These are phyloP conservation scores for Populus hybrid DNA, from an alignment of 441 rosid genomes.

Conservation along the genomic window DNA sequence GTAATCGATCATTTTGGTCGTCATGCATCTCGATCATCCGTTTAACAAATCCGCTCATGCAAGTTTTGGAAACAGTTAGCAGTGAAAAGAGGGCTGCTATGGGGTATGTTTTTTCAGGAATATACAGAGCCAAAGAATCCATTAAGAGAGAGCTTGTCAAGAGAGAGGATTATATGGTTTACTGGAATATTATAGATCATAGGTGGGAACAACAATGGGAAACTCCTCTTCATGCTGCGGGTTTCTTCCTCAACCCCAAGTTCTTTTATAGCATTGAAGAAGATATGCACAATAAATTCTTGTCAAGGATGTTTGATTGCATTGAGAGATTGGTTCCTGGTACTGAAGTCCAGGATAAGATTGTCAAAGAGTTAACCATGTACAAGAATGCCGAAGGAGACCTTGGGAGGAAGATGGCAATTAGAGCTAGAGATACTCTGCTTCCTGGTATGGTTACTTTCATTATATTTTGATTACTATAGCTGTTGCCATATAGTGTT, in stretches of 20 bases:
- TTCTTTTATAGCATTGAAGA: slow-evolving; percentile 73
- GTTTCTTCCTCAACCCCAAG: slow-evolving; percentile 88
- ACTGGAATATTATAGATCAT: slow-evolving; percentile 78
- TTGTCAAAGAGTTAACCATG: slow-evolving; percentile 57
- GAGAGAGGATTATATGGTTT: slow-evolving; percentile 61
- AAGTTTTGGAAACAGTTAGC: slow-evolving; percentile 50
- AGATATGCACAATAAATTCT: slow-evolving; percentile 57
- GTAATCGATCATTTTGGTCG: slow-evolving; percentile 73
- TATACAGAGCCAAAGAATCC: slow-evolving; percentile 74
- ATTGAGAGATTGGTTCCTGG: slow-evolving; percentile 79
- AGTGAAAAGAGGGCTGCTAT: slow-evolving; percentile 75
- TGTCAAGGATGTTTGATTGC: slow-evolving; percentile 77
- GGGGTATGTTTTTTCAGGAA: slow-evolving; percentile 81
- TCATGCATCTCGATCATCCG: slow-evolving; percentile 45
- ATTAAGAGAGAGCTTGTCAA: slow-evolving; percentile 70
- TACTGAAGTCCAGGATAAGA: slow-evolving; percentile 60
- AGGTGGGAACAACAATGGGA: slow-evolving; percentile 71
- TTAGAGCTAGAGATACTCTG: slow-evolving; percentile 77
- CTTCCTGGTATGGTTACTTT: slow-evolving; percentile 63
- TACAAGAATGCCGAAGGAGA: slow-evolving; percentile 82
- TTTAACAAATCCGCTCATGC: slow-evolving; percentile 62
- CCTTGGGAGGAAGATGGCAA: slow-evolving; percentile 83
- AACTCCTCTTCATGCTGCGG: slow-evolving; percentile 81
- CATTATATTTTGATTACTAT: not conserved
- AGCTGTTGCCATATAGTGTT: not conserved